phyloP scores from a whole-genome alignment of 805 yeast species.

The Cyberlindnera samutprakarnensis region DNA sequence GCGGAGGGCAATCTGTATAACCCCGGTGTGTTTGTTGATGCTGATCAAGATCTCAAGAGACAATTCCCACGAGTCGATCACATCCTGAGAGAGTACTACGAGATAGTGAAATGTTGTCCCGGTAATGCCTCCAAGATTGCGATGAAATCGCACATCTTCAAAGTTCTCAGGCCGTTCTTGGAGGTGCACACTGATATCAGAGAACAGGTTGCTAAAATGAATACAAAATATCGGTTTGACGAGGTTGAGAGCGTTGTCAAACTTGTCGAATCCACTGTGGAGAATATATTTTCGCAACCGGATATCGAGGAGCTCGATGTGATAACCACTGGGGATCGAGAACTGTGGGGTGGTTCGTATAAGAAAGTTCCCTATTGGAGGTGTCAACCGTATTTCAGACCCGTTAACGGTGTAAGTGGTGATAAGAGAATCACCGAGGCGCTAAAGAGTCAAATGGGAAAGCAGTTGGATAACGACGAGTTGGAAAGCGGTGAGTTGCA shows the following conservation, averaged over 20 bases:
- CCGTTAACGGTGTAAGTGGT: constrained; percentile 70
- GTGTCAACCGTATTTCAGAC: constrained; percentile 90
- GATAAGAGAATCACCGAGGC: constrained; percentile 31
- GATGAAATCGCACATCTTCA: constrained; percentile 90
- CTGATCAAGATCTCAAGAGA: constrained; percentile 41
- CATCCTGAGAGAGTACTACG: constrained; percentile 80
- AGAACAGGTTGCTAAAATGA: constrained; percentile 52
- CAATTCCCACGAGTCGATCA: constrained; percentile 83
- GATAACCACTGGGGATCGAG: constrained; percentile 44
- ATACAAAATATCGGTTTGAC: constrained; percentile 36
- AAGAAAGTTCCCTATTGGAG: constrained; percentile 89
- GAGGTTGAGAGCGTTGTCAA: constrained; percentile 49
- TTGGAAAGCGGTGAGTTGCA: constrained; percentile 18
- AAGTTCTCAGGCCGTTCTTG: constrained; percentile 74
- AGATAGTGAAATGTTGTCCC: constrained; percentile 45
- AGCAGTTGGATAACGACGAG: neutral
- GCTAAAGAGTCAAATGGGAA: constrained; percentile 15
- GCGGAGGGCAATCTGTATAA: constrained; percentile 94
- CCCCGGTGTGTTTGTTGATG: constrained; percentile 77
- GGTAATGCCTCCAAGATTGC: constrained; percentile 67
- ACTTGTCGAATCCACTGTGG: constrained; percentile 62
- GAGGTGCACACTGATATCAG: constrained; percentile 73
- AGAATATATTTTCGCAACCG: constrained; percentile 41
- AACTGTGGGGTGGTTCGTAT: constrained; percentile 76
- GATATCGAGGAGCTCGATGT: constrained; percentile 51